Conservation (phyloP, 352 stramenopile species). For the Thraustotheca clavata region DNA sequence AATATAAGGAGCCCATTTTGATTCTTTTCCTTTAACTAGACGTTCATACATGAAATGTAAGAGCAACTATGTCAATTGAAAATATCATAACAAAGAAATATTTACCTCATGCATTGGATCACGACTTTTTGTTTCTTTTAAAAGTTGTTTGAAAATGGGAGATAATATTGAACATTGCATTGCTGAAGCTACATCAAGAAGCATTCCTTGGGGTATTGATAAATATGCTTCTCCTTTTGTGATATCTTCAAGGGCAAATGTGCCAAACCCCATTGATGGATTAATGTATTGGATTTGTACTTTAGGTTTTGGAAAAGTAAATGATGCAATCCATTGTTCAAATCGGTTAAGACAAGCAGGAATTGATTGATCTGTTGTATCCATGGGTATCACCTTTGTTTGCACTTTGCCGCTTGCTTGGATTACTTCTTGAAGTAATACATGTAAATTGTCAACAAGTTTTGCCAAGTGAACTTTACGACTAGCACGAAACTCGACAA, state of each 20-base stretch:
- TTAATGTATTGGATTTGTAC: conserved; percentile 45
- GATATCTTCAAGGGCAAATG: conserved; percentile 51
- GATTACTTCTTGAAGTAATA: no score
- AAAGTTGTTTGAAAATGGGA: conserved; percentile 19
- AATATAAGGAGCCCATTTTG: conserved; percentile 80
- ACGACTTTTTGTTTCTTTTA: not conserved
- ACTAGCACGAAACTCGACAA: conserved; percentile 37
- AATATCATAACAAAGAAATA: not conserved
- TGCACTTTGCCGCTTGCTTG: no score
- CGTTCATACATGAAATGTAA: conserved; percentile 54
- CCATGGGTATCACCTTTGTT: not conserved
- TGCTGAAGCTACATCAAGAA: conserved; percentile 69
- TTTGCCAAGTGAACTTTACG: conserved; percentile 27
- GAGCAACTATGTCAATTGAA: conserved; percentile 29
- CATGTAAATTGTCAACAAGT: not conserved
- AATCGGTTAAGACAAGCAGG: conserved; percentile 25
- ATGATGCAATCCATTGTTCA: conserved; percentile 40
- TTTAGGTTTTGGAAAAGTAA: conserved; percentile 25
- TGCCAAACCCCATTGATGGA: conserved; percentile 47
- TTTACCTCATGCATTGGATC: conserved; percentile 9
- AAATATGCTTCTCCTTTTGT: conserved; percentile 63
- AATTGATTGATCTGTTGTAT: not conserved
- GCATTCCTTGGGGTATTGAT: conserved; percentile 43
- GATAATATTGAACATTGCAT: conserved; percentile 35
- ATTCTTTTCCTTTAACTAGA: conserved; percentile 44